phyloP scores from a whole-genome alignment of 306 rosid genomes.

The Begonia loranthoides region DNA sequence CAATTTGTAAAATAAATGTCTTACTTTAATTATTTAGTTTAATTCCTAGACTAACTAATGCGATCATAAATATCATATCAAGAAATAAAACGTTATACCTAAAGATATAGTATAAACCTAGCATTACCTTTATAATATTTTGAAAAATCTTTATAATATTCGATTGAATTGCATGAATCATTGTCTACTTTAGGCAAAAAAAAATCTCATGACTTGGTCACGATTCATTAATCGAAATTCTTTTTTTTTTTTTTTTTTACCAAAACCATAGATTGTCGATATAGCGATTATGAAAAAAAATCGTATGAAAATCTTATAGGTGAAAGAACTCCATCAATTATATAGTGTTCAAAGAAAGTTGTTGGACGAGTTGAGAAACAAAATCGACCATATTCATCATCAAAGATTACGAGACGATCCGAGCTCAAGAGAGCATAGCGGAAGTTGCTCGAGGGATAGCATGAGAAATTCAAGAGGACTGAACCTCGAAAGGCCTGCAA shows the following conservation, averaged over 20 bases:
- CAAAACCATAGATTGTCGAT: constrained; percentile 1
- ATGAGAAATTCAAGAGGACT: constrained; percentile 43
- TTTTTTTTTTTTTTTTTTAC: not conserved
- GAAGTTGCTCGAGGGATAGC: constrained; percentile 61
- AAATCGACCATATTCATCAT: constrained; percentile 27
- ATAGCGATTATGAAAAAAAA: not conserved
- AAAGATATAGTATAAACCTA: no score
- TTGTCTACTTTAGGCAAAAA: no score
- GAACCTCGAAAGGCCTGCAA: constrained; percentile 62
- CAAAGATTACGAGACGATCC: constrained; percentile 38
- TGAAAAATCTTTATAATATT: no score
- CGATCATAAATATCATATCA: no score
- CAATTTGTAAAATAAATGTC: no score
- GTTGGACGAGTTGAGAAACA: constrained; percentile 48
- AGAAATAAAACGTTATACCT: no score
- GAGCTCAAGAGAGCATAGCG: constrained; percentile 56
- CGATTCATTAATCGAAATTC: no score
- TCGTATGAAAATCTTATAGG: constrained; percentile 29
- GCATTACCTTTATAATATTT: no score
- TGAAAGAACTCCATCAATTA: constrained; percentile 68
- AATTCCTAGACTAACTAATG: no score
- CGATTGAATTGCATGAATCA: no score
- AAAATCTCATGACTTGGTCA: no score
- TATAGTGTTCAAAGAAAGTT: constrained; percentile 66
- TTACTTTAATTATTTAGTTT: no score